Conservation (phyloP, 1,284 basidiomycete genomes). For the Pyrrhoderma lamaoense region DNA sequence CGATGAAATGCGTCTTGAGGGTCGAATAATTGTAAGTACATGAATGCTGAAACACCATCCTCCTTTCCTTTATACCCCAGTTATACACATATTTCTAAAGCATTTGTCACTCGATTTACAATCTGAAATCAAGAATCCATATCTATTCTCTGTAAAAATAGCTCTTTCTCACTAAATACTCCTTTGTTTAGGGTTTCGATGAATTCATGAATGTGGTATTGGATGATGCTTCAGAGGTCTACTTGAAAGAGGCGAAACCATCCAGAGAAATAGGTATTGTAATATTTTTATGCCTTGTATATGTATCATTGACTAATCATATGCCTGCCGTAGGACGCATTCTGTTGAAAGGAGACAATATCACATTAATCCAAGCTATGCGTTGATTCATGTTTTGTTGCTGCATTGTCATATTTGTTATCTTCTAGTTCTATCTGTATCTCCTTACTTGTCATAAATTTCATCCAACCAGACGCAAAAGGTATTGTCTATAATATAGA, state of each 20-base stretch:
- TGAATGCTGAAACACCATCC: slow-evolving; percentile 12
- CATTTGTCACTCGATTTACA: neutral
- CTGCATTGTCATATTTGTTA: neutral
- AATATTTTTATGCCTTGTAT: neutral
- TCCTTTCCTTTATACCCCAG: slow-evolving; percentile 10
- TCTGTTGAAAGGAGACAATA: slow-evolving; percentile 93
- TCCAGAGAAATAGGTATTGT: slow-evolving; percentile 67
- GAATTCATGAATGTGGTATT: slow-evolving; percentile 99
- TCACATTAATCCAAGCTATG: slow-evolving; percentile 85
- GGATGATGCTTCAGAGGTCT: slow-evolving; percentile 94
- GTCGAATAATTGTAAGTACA: slow-evolving; percentile 84
- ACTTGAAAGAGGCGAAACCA: slow-evolving; percentile 80
- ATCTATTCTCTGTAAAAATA: neutral
- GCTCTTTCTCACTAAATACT: neutral
- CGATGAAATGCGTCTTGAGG: slow-evolving; percentile 94
- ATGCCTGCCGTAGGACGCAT: slow-evolving; percentile 63
- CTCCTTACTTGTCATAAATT: too few species aligned
- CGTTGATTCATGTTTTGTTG: slow-evolving; percentile 22
- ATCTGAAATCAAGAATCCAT: neutral
- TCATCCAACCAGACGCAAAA: neutral
- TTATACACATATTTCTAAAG: slow-evolving; percentile 3
- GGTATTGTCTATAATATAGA: too few species aligned
- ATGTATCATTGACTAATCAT: slow-evolving; percentile 9
- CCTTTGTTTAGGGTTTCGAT: slow-evolving; percentile 79
- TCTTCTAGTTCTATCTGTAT: neutral